Conservation (phyloP, 2,329 filamentous ascomycete species). For the Colletotrichum abscissum region DNA sequence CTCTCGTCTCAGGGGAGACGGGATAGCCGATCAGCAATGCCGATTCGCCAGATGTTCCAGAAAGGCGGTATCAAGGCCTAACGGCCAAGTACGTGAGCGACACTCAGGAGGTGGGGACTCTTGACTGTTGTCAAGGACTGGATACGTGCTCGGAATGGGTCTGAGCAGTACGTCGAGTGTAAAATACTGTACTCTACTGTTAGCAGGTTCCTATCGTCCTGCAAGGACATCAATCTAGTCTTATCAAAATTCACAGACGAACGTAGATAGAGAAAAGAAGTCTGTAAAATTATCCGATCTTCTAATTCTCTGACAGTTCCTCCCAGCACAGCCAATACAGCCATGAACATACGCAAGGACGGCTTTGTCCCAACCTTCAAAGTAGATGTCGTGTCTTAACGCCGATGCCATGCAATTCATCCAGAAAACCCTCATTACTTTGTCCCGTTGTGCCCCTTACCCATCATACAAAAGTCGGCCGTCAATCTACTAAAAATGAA, state of each 20-base stretch:
- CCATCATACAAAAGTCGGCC: constrained; percentile 9
- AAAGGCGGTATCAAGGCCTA: background rate
- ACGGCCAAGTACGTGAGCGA: background rate
- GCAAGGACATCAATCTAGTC: background rate
- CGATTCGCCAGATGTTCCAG: background rate
- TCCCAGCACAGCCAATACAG: background rate
- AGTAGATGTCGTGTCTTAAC: constrained; percentile 5
- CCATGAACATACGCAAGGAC: background rate
- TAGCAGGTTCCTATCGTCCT: background rate
- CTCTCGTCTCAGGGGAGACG: background rate
- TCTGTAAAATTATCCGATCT: background rate
- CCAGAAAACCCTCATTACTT: background rate
- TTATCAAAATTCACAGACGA: background rate
- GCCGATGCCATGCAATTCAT: constrained; percentile 33
- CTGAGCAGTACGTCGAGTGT: background rate
- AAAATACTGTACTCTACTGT: background rate
- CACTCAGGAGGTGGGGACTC: background rate
- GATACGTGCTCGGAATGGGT: background rate
- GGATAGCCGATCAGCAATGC: background rate
- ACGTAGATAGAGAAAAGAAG: background rate
- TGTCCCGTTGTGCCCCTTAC: background rate
- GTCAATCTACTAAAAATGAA: constrained; percentile 20
- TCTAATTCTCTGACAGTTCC: background rate
- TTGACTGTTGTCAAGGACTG: background rate
- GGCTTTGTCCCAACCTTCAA: background rate